These are phyloP conservation scores for Acrocalymma vagum DNA, from an alignment of 2,329 filamentous ascomycete genomes.

Conservation along the genomic window DNA sequence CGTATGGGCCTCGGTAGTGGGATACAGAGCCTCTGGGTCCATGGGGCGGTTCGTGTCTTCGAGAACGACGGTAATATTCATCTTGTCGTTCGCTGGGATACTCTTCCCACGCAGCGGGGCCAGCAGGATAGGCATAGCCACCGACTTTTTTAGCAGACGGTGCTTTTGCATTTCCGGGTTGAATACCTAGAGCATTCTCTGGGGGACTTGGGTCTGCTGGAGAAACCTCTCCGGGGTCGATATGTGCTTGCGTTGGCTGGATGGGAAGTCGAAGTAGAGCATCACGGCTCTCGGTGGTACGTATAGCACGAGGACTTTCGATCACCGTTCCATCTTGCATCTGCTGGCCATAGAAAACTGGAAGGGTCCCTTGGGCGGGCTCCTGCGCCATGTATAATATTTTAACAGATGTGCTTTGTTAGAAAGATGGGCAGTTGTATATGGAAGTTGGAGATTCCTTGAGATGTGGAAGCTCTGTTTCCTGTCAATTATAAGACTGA, in stretches of 20 bases:
- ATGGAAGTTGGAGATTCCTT: conserved; percentile 1
- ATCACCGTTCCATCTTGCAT: conserved; percentile 38
- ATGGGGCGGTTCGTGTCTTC: conserved; percentile 8
- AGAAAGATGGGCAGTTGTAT: conserved; percentile 3
- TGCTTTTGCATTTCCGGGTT: conserved; percentile 8
- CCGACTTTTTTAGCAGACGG: conserved; percentile 14
- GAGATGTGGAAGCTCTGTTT: background rate
- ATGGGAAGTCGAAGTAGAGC: conserved; percentile 39
- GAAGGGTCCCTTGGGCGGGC: conserved; percentile 20
- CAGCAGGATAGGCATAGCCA: conserved; percentile 21
- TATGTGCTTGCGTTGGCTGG: conserved; percentile 34
- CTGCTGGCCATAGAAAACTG: conserved; percentile 38
- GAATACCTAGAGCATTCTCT: conserved; percentile 14
- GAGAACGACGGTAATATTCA: conserved; percentile 11
- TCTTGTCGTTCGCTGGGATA: conserved; percentile 10
- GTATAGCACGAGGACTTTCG: conserved; percentile 28
- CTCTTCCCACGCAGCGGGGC: too few relatives aligned
- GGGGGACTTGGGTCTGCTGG: conserved; percentile 16
- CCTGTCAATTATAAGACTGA: conserved; percentile 1
- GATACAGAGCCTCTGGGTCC: conserved; percentile 6
- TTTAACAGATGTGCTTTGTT: conserved; percentile 7
- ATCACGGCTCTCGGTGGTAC: conserved; percentile 32
- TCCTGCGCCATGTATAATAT: conserved; percentile 29
- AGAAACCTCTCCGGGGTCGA: conserved; percentile 24
- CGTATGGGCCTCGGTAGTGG: conserved; percentile 22